Base-by-base conservation (phyloP, 202 grass and related monocot genomes). In the Digitaria exilis region DNA sequence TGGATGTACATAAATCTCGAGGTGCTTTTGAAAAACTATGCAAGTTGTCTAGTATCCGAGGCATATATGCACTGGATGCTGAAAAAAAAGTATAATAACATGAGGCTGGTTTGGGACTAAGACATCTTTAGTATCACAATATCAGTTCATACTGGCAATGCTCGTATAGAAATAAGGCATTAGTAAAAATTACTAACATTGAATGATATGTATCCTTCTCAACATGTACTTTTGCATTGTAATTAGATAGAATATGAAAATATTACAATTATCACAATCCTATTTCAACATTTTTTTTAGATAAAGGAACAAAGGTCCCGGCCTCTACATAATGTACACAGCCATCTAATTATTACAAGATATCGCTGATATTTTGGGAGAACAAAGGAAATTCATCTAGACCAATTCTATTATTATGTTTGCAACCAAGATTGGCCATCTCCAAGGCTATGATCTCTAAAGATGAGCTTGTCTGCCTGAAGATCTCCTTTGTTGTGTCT, bases 1-100 rank as follows among this genome's bases (percentile, higher is more conserved):
- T 54, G 55, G 32, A 32, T 77, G 68, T 56, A 35, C 28, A 84
- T 56, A 46, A 39, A 43, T 78, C 51, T 62, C 52, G 28, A 72
- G 9, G 44, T 21, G 31, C 4, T 51, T 54, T 32, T 49, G 63
- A 65, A 50, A 24, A 43, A 31, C 17, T 51, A 5, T 73, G 32
- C 37, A 32, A 15, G 19, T 43, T 65, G 24, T 24, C 17, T 37
- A 44, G 43, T 13, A 72, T 85, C 67, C 67, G 12, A 85, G 44
- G 75, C 56, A 65, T n/a, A n/a, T n/a, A n/a, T 32, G 26, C 45
- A 50, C 44, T 51, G 30, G 65, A 79, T 24, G 75, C 59, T 8
- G 0, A 73, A 22, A 26, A 7, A 79, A 22, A n/a, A 13, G 71
- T 51, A 22, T n/a, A 49, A 21, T 26, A 65, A 43, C 6, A 54